These are phyloP conservation scores for Paramecium tetraurelia DNA, from an alignment of 73 alveolate species.

Conservation along the genomic window DNA sequence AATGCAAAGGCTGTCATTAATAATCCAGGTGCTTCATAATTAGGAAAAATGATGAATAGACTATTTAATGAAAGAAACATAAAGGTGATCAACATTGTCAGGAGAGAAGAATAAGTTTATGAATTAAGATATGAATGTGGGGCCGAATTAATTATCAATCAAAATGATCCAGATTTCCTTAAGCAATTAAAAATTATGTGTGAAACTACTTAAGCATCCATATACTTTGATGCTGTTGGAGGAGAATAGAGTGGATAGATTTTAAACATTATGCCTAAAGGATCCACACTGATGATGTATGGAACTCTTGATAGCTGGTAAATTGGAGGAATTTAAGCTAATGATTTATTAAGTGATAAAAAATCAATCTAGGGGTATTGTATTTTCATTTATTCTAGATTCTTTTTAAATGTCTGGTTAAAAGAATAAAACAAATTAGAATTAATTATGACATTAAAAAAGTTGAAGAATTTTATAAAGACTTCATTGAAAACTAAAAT, in stretches of 20 bases:
- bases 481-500: background rate
- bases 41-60: conserved; percentile 74
- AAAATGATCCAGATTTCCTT: background rate
- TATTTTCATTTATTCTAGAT: background rate
- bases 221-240: conserved; percentile 56
- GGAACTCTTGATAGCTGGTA: conserved; percentile 61
- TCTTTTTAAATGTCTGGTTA: background rate
- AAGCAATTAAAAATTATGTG: background rate
- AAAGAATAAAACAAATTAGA: background rate
- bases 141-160: background rate
- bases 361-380: conserved; percentile 34
- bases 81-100: conserved; percentile 66
- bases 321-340: background rate
- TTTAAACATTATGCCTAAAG: background rate
- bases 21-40: conserved; percentile 71
- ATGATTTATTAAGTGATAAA: background rate
- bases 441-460: background rate
- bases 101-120: conserved; percentile 65
- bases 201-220: background rate
- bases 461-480: background rate
- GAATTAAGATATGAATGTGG: conserved; percentile 57
- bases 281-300: conserved; percentile 61
- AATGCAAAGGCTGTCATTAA: conserved; percentile 66
- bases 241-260: conserved; percentile 11
- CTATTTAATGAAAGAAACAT: conserved; percentile 56